Percentiles rank a stretch among this genome's conserved stretches.
Conservation (phyloP, 257 asterid genomes). For the Vinca minor region DNA sequence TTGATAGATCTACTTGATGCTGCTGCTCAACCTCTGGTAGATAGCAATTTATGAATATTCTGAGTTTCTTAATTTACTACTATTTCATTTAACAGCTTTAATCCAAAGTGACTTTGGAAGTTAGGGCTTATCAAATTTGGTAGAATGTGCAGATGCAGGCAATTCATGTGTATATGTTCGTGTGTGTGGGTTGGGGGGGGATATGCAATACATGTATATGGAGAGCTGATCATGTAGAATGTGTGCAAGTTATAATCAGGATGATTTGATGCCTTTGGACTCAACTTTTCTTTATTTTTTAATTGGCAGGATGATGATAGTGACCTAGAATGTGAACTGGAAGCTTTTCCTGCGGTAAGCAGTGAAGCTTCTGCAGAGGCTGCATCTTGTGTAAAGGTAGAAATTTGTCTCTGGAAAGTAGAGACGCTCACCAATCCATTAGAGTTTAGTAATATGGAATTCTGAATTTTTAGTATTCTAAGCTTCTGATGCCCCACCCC, state of each 20-base stretch:
- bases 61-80: not conserved
- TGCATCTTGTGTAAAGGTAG: conserved; percentile 70
- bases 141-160: too few relatives aligned
- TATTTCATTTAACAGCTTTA: not conserved
- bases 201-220: not conserved
- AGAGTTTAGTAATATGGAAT: not conserved
- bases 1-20: conserved; percentile 38
- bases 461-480: not conserved
- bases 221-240: not conserved
- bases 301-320: conserved; percentile 73
- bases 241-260: not conserved
- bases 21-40: conserved; percentile 45
- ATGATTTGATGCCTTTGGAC: conserved; percentile 5
- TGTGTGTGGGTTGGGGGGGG: too few relatives aligned
- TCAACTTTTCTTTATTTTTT: conserved; percentile 8
- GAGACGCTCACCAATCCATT: too few relatives aligned
- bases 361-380: conserved; percentile 76
- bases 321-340: conserved; percentile 69
- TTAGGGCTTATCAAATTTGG: not conserved
- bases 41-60: conserved; percentile 1
- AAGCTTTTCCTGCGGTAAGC: conserved; percentile 55
- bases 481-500: too few relatives aligned
- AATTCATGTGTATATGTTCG: too few relatives aligned
- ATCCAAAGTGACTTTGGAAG: too few relatives aligned
- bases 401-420: too few relatives aligned